Percentiles rank a stretch among this genome's conserved stretches.
phyloP scores from a whole-genome alignment of 257 asterid species.

The Solanum pimpinellifolium region DNA sequence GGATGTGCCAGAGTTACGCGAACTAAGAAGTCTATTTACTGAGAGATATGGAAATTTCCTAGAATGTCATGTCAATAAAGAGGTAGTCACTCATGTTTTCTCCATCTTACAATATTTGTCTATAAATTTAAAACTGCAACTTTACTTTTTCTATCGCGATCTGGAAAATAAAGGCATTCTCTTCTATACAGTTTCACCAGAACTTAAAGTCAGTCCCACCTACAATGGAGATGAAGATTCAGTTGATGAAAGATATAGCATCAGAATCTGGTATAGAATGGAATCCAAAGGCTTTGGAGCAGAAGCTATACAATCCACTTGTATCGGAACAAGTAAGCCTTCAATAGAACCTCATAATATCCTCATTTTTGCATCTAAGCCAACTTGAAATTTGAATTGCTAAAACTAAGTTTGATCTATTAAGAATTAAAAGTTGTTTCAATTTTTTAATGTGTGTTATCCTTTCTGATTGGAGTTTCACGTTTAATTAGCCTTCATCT shows the following conservation, averaged over 20 bases:
- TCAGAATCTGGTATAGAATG: slow-evolving; percentile 48
- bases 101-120: not conserved
- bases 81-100: slow-evolving; percentile 23
- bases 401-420: not conserved
- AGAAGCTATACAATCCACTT: slow-evolving; percentile 31
- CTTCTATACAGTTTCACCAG: slow-evolving; percentile 41
- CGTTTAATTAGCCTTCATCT: not conserved
- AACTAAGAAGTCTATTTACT: slow-evolving; percentile 53
- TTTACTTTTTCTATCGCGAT: not conserved
- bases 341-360: not conserved
- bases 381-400: not conserved
- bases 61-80: slow-evolving; percentile 42
- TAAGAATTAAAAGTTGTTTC: not conserved
- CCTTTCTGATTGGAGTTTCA: not conserved
- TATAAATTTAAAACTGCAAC: not conserved
- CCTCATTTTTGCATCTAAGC: not conserved
- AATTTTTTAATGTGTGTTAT: not conserved
- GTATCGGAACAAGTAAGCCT: slow-evolving; percentile 27
- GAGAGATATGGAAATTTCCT: slow-evolving; percentile 54
- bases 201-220: slow-evolving; percentile 39
- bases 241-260: slow-evolving; percentile 61
- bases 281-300: slow-evolving; percentile 59
- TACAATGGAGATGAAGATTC: slow-evolving; percentile 50
- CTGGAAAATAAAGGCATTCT: not conserved
- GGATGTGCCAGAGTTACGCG: slow-evolving; percentile 78